A percentile compares a stretch with the other conserved stretches of the same genome.
phyloP scores from a whole-genome alignment of 2,329 filamentous ascomycete species.

The Aspergillus intermedius region DNA sequence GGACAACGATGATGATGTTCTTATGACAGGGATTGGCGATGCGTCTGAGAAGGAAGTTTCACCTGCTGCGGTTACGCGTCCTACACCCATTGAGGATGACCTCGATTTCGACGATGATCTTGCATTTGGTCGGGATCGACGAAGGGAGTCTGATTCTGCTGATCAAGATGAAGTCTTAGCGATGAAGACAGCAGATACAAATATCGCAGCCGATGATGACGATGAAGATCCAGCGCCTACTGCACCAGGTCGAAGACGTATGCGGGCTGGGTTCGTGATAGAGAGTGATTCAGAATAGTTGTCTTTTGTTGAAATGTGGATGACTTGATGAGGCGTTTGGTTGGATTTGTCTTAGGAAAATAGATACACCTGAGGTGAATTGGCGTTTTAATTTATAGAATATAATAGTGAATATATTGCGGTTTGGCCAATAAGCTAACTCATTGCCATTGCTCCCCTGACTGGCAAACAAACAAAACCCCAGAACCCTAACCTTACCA shows the following conservation, averaged over 20 bases:
- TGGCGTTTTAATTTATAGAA: not conserved
- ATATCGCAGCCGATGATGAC: slow-evolving; percentile 22
- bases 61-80: slow-evolving; percentile 16
- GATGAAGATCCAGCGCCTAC: slow-evolving; percentile 23
- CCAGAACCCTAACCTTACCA: not conserved
- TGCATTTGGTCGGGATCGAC: slow-evolving; percentile 23
- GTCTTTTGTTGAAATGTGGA: slow-evolving; percentile 10
- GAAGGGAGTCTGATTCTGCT: slow-evolving; percentile 8
- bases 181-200: slow-evolving; percentile 1
- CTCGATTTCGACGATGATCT: slow-evolving; percentile 29
- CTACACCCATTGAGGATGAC: slow-evolving; percentile 26
- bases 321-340: slow-evolving; percentile 25
- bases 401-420: not conserved
- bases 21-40: slow-evolving; percentile 21
- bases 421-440: not conserved
- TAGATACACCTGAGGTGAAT: not conserved
- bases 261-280: slow-evolving; percentile 36
- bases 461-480: not conserved
- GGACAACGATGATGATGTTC: slow-evolving; percentile 26
- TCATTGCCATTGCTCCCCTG: not conserved
- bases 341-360: not conserved
- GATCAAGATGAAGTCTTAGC: slow-evolving; percentile 2
- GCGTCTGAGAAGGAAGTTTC: slow-evolving; percentile 8
- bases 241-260: slow-evolving; percentile 25
- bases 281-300: slow-evolving; percentile 39